Conservation (phyloP, 2,329 filamentous ascomycete species). For the Allantophomopsis lycopodina region DNA sequence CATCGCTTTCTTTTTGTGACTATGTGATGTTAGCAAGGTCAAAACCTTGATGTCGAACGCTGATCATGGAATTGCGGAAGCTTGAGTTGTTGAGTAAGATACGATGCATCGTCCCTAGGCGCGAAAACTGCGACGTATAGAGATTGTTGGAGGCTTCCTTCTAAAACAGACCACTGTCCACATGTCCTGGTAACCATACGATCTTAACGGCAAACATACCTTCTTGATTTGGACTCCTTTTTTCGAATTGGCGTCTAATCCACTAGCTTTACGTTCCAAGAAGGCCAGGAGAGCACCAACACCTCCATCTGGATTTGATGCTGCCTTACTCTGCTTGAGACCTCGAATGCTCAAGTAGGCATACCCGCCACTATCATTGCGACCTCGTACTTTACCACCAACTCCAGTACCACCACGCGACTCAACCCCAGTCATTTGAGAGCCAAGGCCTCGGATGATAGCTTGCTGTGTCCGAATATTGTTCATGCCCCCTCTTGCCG, state of each 20-base stretch:
- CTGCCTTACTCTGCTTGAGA: constrained; percentile 55
- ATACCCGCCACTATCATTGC: constrained; percentile 11
- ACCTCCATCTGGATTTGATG: constrained; percentile 52
- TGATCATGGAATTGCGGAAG: constrained; percentile 13
- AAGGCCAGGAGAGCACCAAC: constrained; percentile 51
- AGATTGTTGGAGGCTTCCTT: constrained; percentile 9
- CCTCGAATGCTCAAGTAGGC: constrained; percentile 36
- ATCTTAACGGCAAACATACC: constrained; percentile 49
- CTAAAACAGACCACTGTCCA: too few relatives aligned
- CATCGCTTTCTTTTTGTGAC: constrained; percentile 57
- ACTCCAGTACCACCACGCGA: constrained; percentile 11
- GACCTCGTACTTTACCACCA: constrained; percentile 2
- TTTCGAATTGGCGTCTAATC: constrained; percentile 29
- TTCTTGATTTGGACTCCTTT: constrained; percentile 52
- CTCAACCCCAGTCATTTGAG: constrained; percentile 15
- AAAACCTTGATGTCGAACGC: constrained; percentile 21
- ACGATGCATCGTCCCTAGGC: too few relatives aligned
- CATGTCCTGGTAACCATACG: constrained; percentile 20
- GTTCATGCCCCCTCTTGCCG: constrained; percentile 13
- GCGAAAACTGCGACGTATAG: too few relatives aligned
- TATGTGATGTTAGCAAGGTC: constrained; percentile 53
- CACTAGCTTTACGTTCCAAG: constrained; percentile 55
- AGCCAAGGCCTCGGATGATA: constrained; percentile 23
- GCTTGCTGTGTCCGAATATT: constrained; percentile 11
- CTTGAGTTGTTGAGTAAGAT: constrained; percentile 7